Conservation (phyloP, 306 rosid species). For the Cucurbita pepo region DNA sequence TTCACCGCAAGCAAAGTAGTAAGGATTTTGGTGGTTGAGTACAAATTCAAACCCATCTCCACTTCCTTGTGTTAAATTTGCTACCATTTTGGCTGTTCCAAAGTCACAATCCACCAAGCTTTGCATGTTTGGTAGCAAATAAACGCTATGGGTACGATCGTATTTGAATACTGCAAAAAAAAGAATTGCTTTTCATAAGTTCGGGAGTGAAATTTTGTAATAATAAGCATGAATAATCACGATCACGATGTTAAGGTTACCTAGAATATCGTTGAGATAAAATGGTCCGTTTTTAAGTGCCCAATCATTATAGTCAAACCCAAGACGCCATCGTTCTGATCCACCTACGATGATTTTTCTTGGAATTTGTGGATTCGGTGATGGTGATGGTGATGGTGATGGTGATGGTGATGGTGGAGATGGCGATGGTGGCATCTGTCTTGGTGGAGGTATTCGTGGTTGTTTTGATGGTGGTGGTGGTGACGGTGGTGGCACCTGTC, state of each 20-base stretch:
- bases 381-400: not conserved
- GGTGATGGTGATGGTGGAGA: not conserved
- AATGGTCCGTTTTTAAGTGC: conserved; percentile 33
- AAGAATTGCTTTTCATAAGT: not conserved
- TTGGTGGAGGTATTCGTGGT: no score
- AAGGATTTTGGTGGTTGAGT: conserved; percentile 35
- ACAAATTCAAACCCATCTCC: conserved; percentile 34
- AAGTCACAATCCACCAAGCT: conserved; percentile 47
- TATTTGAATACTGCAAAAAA: conserved; percentile 51
- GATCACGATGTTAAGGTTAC: conserved; percentile 3
- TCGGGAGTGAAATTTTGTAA: not conserved
- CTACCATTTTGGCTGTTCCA: conserved; percentile 18
- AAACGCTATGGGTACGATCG: conserved; percentile 37
- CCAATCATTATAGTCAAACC: conserved; percentile 44
- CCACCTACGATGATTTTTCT: conserved; percentile 38
- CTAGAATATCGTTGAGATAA: conserved; percentile 45
- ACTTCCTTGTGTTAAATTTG: conserved; percentile 26
- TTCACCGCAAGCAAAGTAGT: conserved; percentile 54
- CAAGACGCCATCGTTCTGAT: conserved; percentile 33
- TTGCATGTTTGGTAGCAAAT: conserved; percentile 8
- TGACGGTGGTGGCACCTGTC: not conserved
- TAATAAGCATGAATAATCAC: not conserved
- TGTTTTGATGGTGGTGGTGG: not conserved
- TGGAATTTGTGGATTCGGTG: not conserved
- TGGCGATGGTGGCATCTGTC: not conserved